A percentile compares a stretch with the other conserved stretches of the same genome.
Conservation (phyloP, 441 rosid genomes). For the Rhodomyrtus psidioides region DNA sequence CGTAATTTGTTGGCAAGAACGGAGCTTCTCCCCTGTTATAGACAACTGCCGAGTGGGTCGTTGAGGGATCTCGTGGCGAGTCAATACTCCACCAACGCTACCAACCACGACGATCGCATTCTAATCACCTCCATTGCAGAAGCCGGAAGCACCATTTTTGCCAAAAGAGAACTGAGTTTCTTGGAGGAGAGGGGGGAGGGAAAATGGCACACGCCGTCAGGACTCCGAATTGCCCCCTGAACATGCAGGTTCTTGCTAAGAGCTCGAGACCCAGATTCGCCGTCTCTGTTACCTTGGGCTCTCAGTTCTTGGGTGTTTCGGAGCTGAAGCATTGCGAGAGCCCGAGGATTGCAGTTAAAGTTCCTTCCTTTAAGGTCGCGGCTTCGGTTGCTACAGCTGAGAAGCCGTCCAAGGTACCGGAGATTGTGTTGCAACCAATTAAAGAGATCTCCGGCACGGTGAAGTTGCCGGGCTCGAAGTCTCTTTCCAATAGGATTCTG, state of each 20-base stretch:
- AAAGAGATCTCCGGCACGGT: slow-evolving; percentile 78
- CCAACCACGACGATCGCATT: background rate
- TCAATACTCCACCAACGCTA: background rate
- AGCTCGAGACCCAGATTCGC: background rate
- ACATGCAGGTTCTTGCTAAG: background rate
- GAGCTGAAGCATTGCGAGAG: background rate
- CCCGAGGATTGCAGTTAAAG: background rate
- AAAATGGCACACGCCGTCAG: background rate
- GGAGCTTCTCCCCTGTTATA: background rate
- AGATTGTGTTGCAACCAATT: slow-evolving; percentile 82
- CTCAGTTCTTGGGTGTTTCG: background rate
- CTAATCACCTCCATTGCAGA: background rate
- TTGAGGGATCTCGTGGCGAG: background rate
- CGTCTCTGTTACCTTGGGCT: background rate
- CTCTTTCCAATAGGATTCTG: slow-evolving; percentile 84
- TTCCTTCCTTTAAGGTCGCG: slow-evolving; percentile 27
- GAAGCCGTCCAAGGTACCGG: slow-evolving; percentile 57
- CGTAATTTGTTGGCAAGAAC: background rate
- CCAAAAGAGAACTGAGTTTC: background rate
- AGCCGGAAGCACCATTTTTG: background rate
- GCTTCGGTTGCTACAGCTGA: slow-evolving; percentile 65
- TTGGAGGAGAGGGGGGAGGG: background rate
- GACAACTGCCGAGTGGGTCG: background rate
- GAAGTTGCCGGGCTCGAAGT: slow-evolving; percentile 86
- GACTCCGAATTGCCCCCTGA: background rate